Evolutionary conservation across 306 rosid species (phyloP), one percentile per base, ranked within the genome.

Genomic region (Amphicarpaea edgeworthii): DNA sequence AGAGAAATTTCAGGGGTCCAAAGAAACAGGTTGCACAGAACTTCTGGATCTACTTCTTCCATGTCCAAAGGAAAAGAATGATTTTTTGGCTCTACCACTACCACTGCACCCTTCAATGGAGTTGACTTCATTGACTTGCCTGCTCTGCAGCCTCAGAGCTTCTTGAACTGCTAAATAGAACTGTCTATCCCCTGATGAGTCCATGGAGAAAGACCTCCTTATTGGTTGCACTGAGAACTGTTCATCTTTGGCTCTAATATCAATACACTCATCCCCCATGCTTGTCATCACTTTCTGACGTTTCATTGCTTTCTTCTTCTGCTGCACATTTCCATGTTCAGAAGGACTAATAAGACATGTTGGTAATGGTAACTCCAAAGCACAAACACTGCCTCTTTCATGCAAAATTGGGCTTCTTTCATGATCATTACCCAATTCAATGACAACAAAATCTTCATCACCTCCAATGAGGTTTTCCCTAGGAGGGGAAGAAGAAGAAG

Each of bases 191-290:
- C 87, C 80, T 67, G 96, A 92, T 1, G 97, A 90, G 15, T 92
- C 98, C 98, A 95, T 95, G 12, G 96, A 95, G 73, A 95, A 84
- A 5, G 98, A 94, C 79, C 98, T 86, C 53, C 98, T 84, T 0
- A 94, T 92, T 6, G 98, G 96, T 83, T 92, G 96, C 16, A 92
- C 85, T 42, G 79, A 84, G 32, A 92, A 94, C 1, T 77, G 81
- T 0, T 88, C 97, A 82, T 94, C 98, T 83, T 90, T 92, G n/a
- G 76, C 86, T 68, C 98, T 86, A 6, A 75, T 85, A 40, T 90
- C 95, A 81, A 94, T 92, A 49, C 90, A 90, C 69, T 94, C 98
- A 85, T 91, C 97, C 1, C 96, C 98, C 91, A 92, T 90, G 78
- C 98, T 94, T 43, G 88, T 88, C 50, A 86, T 88, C 50, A 86